Percentiles rank a stretch among this genome's conserved stretches.
phyloP scores from a whole-genome alignment of 306 rosid species.

The Coriaria nepalensis region DNA sequence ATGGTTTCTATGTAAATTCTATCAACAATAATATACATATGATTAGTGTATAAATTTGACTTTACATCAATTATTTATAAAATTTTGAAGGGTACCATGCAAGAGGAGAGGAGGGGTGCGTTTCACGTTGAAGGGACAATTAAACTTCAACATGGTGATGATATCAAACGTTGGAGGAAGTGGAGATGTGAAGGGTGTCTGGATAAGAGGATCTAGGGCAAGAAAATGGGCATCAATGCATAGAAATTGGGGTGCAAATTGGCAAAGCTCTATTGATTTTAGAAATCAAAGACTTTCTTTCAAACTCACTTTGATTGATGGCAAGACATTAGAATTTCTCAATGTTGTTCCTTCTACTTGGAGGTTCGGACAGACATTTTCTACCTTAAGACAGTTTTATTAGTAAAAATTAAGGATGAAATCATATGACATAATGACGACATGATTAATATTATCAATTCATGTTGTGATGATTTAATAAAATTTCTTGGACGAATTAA shows the following conservation, averaged over 20 bases:
- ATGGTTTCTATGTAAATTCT: too few species aligned
- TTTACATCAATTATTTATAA: too few species aligned
- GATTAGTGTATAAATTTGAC: too few species aligned
- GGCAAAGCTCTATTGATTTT: slow-evolving; percentile 58
- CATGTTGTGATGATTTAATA: too few species aligned
- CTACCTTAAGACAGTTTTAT: slow-evolving; percentile 46
- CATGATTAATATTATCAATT: too few species aligned
- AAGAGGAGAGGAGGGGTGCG: slow-evolving; percentile 70
- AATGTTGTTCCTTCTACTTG: slow-evolving; percentile 65
- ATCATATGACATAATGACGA: too few species aligned
- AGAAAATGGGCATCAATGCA: slow-evolving; percentile 55
- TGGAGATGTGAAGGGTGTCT: slow-evolving; percentile 48
- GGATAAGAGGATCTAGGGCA: slow-evolving; percentile 42
- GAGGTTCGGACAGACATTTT: slow-evolving; percentile 71
- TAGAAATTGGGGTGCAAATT: slow-evolving; percentile 83
- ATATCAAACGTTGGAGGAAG: slow-evolving; percentile 70
- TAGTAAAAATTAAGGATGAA: too few species aligned
- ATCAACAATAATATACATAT: too few species aligned
- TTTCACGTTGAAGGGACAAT: slow-evolving; percentile 65
- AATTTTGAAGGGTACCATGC: slow-evolving; percentile 44
- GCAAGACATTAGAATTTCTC: slow-evolving; percentile 27
- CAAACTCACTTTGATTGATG: slow-evolving; percentile 47
- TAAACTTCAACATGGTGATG: slow-evolving; percentile 75
- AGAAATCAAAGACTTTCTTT: slow-evolving; percentile 53
- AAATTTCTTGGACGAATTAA: too few species aligned